Conservation (phyloP, 2,329 filamentous ascomycete species). For the Aspergillus brasiliensis region DNA sequence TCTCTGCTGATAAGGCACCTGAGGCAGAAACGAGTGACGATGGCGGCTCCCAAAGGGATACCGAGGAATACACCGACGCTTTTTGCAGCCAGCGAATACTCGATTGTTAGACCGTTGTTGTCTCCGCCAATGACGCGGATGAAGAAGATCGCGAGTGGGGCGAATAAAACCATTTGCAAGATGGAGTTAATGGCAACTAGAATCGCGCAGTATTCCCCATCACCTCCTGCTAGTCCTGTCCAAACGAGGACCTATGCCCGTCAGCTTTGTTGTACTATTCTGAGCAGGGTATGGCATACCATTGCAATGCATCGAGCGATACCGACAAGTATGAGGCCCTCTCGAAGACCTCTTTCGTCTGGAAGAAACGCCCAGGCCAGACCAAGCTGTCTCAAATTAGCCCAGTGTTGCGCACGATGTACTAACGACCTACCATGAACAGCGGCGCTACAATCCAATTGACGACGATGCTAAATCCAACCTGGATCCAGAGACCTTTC, state of each 20-base stretch:
- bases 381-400: constrained; percentile 44
- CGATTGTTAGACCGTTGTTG: constrained; percentile 46
- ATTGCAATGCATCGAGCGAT: constrained; percentile 87
- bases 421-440: constrained; percentile 64
- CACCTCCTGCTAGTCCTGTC: constrained; percentile 75
- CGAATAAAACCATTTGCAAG: constrained; percentile 73
- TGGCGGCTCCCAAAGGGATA: constrained; percentile 77
- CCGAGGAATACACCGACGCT: constrained; percentile 84
- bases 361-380: constrained; percentile 56
- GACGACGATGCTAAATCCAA: constrained; percentile 71
- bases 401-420: background rate
- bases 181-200: constrained; percentile 75
- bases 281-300: constrained; percentile 51
- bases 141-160: constrained; percentile 69
- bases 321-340: constrained; percentile 78
- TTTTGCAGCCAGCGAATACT: constrained; percentile 71
- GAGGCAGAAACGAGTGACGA: constrained; percentile 71
- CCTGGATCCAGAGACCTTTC: constrained; percentile 71
- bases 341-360: constrained; percentile 52
- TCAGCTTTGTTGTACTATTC: constrained; percentile 1
- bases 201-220: constrained; percentile 80
- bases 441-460: constrained; percentile 86
- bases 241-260: constrained; percentile 64
- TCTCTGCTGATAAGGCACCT: constrained; percentile 55
- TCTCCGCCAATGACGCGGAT: constrained; percentile 66